A percentile compares a stretch with the other conserved stretches of the same genome.
Conservation (phyloP, 225 moss, liverwort and hornwort genomes). For the Lunularia cruciata region DNA sequence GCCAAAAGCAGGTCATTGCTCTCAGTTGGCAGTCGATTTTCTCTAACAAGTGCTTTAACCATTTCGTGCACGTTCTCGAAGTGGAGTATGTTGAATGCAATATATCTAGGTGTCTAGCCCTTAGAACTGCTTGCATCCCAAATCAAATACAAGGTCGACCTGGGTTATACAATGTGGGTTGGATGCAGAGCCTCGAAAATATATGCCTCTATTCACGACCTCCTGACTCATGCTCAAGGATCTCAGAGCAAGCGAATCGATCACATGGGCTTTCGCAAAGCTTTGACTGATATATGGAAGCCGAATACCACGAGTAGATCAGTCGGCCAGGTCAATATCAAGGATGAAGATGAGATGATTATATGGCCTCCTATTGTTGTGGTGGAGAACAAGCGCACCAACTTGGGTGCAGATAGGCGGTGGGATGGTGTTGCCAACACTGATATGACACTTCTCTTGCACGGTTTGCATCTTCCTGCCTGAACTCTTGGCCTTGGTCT, state of each 20-base stretch:
- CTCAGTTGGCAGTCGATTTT: too few relatives aligned
- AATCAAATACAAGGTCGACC: too few relatives aligned
- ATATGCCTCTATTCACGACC: slow-evolving; percentile 27
- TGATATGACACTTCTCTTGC: slow-evolving; percentile 36
- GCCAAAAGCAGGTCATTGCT: too few relatives aligned
- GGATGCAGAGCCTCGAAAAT: slow-evolving; percentile 37
- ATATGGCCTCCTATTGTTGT: slow-evolving; percentile 43
- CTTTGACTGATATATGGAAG: slow-evolving; percentile 38
- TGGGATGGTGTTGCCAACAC: slow-evolving; percentile 41
- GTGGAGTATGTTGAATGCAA: too few relatives aligned
- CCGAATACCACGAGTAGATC: slow-evolving; percentile 23
- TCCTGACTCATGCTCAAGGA: slow-evolving; percentile 34
- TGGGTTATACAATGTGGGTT: slow-evolving; percentile 27
- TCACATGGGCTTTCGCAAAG: slow-evolving; percentile 38
- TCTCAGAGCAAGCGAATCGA: slow-evolving; percentile 38
- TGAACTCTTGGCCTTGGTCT: not conserved
- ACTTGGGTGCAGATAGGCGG: slow-evolving; percentile 34
- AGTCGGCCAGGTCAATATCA: slow-evolving; percentile 13
- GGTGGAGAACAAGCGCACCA: slow-evolving; percentile 37
- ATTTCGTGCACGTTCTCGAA: too few relatives aligned
- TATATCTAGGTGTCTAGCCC: too few relatives aligned
- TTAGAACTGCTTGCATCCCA: too few relatives aligned
- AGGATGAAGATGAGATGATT: slow-evolving; percentile 25
- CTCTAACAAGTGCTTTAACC: too few relatives aligned
- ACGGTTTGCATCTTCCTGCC: slow-evolving; percentile 24